Percentiles rank a stretch among this genome's conserved stretches.
Conservation (phyloP, 805 yeast genomes). For the Yarrowia alimentaria region DNA sequence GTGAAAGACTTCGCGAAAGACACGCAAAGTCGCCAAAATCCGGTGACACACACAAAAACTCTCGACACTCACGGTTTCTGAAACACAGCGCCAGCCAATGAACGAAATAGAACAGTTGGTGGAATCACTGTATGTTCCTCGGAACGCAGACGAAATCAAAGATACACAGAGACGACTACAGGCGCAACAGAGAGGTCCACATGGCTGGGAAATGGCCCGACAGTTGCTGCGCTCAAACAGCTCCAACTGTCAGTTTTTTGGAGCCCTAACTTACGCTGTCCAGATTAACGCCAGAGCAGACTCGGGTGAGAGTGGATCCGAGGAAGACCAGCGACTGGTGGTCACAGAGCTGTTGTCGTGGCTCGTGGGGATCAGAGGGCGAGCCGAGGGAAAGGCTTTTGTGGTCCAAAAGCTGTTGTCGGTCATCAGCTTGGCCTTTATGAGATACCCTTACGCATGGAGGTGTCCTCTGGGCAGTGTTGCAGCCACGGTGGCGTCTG, state of each 20-base stretch:
- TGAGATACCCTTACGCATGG: conserved; percentile 44
- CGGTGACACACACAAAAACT: too few species aligned
- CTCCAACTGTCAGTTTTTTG: conserved; percentile 58
- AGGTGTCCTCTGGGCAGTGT: conserved; percentile 38
- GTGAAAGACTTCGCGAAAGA: too few species aligned
- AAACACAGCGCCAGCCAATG: too few species aligned
- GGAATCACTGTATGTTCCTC: conserved; percentile 24
- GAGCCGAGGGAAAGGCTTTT: conserved; percentile 37
- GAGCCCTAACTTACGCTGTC: conserved; percentile 77
- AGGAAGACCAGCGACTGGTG: conserved; percentile 27
- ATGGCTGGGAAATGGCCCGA: conserved; percentile 60
- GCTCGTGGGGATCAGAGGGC: conserved; percentile 28
- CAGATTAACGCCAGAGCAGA: conserved; percentile 41
- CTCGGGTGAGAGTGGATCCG: conserved; percentile 14
- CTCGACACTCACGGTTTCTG: too few species aligned
- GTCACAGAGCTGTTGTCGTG: conserved; percentile 32
- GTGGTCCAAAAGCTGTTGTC: conserved; percentile 61
- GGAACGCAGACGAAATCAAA: conserved; percentile 13
- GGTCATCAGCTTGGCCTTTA: conserved; percentile 51
- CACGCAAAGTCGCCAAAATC: too few species aligned
- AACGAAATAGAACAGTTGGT: conserved; percentile 13
- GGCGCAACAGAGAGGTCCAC: conserved; percentile 52
- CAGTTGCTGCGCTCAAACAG: conserved; percentile 44
- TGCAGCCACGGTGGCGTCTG: conserved; percentile 27
- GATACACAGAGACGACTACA: conserved; percentile 57